Evolutionary conservation across 495 filamentous ascomycete genomes (phyloP).

Genomic region (Neurospora sp.): DNA sequence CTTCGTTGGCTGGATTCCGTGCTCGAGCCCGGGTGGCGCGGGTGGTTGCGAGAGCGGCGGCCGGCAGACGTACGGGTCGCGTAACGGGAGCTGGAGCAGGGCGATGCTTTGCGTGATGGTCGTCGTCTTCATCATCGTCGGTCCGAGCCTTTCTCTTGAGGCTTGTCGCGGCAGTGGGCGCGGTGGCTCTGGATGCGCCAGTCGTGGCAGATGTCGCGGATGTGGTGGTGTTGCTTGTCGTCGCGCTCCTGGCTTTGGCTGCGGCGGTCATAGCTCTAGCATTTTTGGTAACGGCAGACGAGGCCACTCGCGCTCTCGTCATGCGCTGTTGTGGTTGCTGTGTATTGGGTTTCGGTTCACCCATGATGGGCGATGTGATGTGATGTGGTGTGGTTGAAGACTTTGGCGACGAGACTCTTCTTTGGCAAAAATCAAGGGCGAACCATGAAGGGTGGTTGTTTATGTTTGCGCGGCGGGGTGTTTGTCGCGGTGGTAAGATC

Average conservation of each 20-base stretch:
- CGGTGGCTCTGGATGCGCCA: not conserved
- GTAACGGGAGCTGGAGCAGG: not conserved
- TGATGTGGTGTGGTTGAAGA: not conserved
- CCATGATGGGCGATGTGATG: conserved; percentile 19
- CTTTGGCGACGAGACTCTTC: not conserved
- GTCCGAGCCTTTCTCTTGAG: conserved; percentile 38
- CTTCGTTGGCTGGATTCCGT: conserved; percentile 27
- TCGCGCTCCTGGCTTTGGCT: conserved; percentile 26
- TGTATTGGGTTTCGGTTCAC: conserved; percentile 11
- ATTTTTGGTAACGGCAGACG: conserved; percentile 30
- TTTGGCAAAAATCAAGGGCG: not conserved
- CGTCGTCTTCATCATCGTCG: conserved; percentile 32
- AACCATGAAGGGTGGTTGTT: not conserved
- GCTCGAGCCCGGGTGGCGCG: conserved; percentile 31
- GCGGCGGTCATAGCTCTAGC: conserved; percentile 24
- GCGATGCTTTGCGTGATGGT: conserved; percentile 21
- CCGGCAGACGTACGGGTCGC: conserved; percentile 16
- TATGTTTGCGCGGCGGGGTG: not conserved
- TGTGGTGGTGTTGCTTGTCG: conserved; percentile 10
- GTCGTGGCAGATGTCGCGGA: conserved; percentile 12
- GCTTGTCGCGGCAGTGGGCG: not conserved
- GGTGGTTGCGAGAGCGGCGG: conserved; percentile 24
- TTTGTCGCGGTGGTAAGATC: not conserved
- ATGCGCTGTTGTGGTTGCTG: conserved; percentile 48
- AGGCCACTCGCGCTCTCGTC: conserved; percentile 48